Conservation (phyloP, 2,329 filamentous ascomycete species). For the Grosmannia huntii region DNA sequence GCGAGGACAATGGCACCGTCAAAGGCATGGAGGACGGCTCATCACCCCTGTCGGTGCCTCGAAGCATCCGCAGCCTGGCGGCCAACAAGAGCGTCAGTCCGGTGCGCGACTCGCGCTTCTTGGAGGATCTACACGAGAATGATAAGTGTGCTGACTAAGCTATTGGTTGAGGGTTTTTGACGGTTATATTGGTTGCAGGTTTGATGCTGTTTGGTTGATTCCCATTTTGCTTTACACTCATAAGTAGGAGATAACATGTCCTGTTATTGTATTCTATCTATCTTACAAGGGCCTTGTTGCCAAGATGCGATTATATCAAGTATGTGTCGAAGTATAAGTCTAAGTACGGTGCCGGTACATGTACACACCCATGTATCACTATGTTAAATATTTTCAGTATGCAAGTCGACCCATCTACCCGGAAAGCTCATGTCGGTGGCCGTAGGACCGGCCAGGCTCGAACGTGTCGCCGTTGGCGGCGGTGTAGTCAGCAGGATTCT, state of each 20-base stretch:
- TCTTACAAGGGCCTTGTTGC: neutral
- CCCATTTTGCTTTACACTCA: no score
- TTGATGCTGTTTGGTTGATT: neutral
- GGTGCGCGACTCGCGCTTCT: constrained; percentile 34
- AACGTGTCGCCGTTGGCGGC: neutral
- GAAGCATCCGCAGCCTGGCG: constrained; percentile 14
- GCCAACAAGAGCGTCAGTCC: constrained; percentile 25
- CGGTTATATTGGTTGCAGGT: no score
- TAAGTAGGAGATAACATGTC: no score
- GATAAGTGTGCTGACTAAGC: neutral
- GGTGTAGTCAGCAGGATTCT: neutral
- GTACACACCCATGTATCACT: neutral
- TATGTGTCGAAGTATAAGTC: no score
- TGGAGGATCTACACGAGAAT: constrained; percentile 29
- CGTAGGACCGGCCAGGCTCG: constrained; percentile 6
- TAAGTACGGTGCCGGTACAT: neutral
- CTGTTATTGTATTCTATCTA: neutral
- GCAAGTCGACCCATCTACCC: neutral
- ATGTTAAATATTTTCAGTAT: neutral
- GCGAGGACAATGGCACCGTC: neutral
- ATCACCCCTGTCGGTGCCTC: constrained; percentile 8
- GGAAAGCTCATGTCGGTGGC: neutral
- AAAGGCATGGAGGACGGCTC: neutral
- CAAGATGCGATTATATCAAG: no score
- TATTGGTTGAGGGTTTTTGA: no score